These are phyloP conservation scores for Colletotrichum tofieldiae DNA, from an alignment of 2,329 filamentous ascomycete genomes.

Conservation along the genomic window DNA sequence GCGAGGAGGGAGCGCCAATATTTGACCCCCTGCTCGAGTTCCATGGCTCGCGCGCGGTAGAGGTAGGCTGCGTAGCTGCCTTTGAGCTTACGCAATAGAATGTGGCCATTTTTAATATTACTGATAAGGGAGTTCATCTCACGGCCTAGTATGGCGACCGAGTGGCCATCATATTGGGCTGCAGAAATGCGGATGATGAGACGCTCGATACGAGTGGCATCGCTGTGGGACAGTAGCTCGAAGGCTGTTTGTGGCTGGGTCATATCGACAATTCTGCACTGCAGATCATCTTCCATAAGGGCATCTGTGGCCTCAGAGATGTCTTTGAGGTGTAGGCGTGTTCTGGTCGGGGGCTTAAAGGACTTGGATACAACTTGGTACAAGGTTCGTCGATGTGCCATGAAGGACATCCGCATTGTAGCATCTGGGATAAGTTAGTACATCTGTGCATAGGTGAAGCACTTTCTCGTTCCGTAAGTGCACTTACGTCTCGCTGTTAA, in stretches of 20 bases:
- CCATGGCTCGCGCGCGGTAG: constrained; percentile 61
- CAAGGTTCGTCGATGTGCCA: constrained; percentile 60
- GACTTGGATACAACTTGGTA: constrained; percentile 65
- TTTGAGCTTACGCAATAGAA: constrained; percentile 36
- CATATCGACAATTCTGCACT: not conserved
- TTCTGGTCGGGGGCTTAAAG: constrained; percentile 44
- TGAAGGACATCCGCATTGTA: constrained; percentile 69
- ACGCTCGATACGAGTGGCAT: not conserved
- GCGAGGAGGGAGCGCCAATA: constrained; percentile 64
- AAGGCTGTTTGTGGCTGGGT: constrained; percentile 14
- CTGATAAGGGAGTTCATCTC: constrained; percentile 64
- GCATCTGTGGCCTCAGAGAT: not conserved
- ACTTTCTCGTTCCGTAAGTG: no score
- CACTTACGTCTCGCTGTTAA: constrained; percentile 16
- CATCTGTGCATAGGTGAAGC: fast-evolving
- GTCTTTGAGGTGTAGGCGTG: not conserved
- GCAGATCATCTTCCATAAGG: constrained; percentile 3
- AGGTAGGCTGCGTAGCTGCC: constrained; percentile 59
- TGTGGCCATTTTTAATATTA: constrained; percentile 48
- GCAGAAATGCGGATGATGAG: constrained; percentile 64
- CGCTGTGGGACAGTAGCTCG: constrained; percentile 1
- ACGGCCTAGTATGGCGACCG: constrained; percentile 62
- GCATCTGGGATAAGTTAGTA: constrained; percentile 1
- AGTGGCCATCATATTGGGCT: constrained; percentile 65
- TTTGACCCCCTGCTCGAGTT: constrained; percentile 53